Evolutionary conservation across 1,139 yeast species (phyloP).

Genomic region (Entelexis paramagnoliae): DNA sequence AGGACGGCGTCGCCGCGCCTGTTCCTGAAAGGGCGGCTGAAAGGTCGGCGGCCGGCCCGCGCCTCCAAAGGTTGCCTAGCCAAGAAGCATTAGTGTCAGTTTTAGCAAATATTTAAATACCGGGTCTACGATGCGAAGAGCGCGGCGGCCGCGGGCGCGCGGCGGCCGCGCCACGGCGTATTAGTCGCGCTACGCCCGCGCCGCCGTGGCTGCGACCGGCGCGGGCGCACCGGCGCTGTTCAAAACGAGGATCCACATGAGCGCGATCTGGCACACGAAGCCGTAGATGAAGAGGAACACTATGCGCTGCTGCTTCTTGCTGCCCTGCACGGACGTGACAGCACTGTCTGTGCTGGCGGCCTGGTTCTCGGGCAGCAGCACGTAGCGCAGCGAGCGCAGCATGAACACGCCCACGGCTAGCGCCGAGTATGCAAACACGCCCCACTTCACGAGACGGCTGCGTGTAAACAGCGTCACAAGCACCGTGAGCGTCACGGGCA

Average conservation of each 20-base stretch:
- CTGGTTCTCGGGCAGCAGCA: constrained; percentile 43
- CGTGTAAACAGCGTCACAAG: constrained; percentile 26
- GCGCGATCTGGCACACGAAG: constrained; percentile 61
- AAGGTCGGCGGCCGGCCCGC: too few species aligned
- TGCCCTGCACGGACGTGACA: constrained; percentile 36
- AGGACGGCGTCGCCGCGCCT: background rate
- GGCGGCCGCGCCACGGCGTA: too few species aligned
- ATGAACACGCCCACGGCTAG: constrained; percentile 37
- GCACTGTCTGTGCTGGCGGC: constrained; percentile 25
- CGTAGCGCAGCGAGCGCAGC: constrained; percentile 77
- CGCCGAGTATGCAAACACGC: constrained; percentile 34
- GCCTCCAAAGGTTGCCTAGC: too few species aligned
- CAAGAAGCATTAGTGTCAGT: too few species aligned
- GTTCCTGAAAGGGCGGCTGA: too few species aligned
- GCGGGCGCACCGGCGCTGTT: too few species aligned
- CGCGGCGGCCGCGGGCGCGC: too few species aligned
- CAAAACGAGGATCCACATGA: constrained; percentile 43
- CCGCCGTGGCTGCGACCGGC: too few species aligned
- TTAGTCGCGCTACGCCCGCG: too few species aligned
- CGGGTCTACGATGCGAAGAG: too few species aligned
- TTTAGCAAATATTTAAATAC: too few species aligned
- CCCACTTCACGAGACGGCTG: constrained; percentile 39
- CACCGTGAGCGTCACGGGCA: constrained; percentile 44
- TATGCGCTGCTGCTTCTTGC: constrained; percentile 67
- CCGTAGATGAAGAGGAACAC: constrained; percentile 81